A percentile compares a stretch with the other conserved stretches of the same genome.
Evolutionary conservation across 306 rosid genomes (phyloP).

Genomic region (Biancaea sappan): DNA sequence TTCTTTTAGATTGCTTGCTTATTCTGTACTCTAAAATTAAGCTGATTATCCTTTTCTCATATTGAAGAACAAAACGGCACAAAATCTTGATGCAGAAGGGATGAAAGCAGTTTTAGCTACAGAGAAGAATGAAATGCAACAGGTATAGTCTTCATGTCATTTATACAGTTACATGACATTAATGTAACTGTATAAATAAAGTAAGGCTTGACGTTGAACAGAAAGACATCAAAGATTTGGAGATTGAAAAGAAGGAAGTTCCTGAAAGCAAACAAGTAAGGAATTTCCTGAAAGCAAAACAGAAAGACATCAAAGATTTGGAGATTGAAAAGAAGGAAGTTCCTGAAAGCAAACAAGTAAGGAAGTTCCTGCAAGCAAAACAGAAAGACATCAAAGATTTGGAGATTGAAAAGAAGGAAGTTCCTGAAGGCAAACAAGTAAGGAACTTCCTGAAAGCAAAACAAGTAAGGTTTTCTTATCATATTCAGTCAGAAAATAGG

Average conservation of each 20-base stretch:
- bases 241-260: too few species aligned
- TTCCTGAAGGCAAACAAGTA: constrained; percentile 30
- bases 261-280: too few species aligned
- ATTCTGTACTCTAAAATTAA: background rate
- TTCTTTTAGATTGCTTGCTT: background rate
- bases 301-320: constrained; percentile 32
- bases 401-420: constrained; percentile 39
- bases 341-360: constrained; percentile 27
- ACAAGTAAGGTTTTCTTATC: too few species aligned
- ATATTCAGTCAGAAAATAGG: too few species aligned
- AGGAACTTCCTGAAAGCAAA: too few species aligned
- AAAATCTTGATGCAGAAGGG: constrained; percentile 25
- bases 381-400: constrained; percentile 32
- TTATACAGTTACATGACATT: too few species aligned
- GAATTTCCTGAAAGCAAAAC: too few species aligned
- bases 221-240: too few species aligned
- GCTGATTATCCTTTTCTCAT: constrained; percentile 21
- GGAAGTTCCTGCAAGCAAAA: too few species aligned
- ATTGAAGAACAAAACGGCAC: constrained; percentile 21
- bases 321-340: constrained; percentile 39
- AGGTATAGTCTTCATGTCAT: constrained; percentile 41
- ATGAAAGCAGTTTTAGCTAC: constrained; percentile 15
- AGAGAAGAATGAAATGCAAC: constrained; percentile 29
- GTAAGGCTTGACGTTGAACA: too few species aligned
- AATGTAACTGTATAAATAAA: too few species aligned